phyloP scores from a whole-genome alignment of 179 eudicot genomes.

The Vitellaria paradoxa region DNA sequence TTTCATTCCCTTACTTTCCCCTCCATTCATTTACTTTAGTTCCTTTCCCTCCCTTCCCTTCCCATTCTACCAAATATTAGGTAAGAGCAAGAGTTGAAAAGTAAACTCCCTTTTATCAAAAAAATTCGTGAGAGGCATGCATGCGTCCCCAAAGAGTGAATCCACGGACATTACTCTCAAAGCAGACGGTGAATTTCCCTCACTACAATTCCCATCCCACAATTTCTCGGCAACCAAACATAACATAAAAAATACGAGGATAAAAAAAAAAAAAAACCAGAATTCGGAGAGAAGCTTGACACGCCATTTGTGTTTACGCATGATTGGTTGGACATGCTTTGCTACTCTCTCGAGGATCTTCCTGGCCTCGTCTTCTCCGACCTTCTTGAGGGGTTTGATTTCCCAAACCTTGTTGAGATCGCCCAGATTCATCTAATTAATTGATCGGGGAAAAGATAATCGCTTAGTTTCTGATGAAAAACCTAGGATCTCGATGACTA shows the following conservation, averaged over 20 bases:
- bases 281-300: conserved; percentile 91
- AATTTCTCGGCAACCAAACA: conserved; percentile 5
- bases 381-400: conserved; percentile 68
- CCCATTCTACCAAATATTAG: too few species aligned
- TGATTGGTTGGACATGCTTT: conserved; percentile 88
- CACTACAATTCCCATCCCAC: neutral
- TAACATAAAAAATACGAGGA: neutral
- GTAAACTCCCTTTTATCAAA: too few species aligned
- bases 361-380: conserved; percentile 60
- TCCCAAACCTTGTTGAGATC: conserved; percentile 93
- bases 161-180: too few species aligned
- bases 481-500: neutral
- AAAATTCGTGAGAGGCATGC: too few species aligned
- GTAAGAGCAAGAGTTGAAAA: too few species aligned
- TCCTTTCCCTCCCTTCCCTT: too few species aligned
- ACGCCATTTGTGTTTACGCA: conserved; percentile 86
- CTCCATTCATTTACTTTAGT: too few species aligned
- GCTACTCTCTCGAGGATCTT: conserved; percentile 65
- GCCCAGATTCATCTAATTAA: conserved; percentile 47
- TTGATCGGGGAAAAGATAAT: neutral
- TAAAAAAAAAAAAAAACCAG: conserved; percentile 33
- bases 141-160: too few species aligned
- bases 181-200: too few species aligned
- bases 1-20: too few species aligned
- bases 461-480: neutral